phyloP scores from a whole-genome alignment of 495 filamentous ascomycete genomes.

The Lentithecium fluviatile region DNA sequence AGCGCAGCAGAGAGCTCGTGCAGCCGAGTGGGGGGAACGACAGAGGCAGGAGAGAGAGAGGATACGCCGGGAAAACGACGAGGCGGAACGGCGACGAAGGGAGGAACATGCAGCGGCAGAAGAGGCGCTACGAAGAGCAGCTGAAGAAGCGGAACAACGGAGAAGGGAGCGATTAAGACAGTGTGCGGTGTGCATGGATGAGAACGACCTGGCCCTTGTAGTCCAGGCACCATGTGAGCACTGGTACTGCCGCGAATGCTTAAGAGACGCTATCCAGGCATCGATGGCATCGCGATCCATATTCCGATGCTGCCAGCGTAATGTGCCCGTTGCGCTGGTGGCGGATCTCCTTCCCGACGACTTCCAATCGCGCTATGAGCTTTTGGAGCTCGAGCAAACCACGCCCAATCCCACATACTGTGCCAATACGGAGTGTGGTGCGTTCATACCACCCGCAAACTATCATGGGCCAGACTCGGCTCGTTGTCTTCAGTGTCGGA shows the following conservation, averaged over 20 bases:
- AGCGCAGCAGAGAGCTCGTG: not conserved
- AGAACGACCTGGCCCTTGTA: not conserved
- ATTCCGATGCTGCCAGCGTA: not conserved
- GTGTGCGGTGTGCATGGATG: not conserved
- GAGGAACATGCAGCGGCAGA: not conserved
- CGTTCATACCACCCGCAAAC: not conserved
- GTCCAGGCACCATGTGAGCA: not conserved
- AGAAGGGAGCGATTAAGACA: not conserved
- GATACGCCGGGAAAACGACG: not conserved
- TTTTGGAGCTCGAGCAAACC: not conserved
- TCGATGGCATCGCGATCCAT: not conserved
- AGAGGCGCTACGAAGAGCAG: not conserved
- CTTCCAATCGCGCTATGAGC: not conserved
- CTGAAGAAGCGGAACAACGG: not conserved
- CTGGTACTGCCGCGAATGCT: not conserved
- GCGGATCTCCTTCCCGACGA: not conserved
- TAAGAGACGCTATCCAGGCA: not conserved
- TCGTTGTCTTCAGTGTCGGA: not conserved
- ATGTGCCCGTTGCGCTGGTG: not conserved
- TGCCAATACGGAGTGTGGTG: not conserved
- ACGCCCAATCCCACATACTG: not conserved
- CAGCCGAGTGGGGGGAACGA: not conserved
- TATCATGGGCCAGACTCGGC: constrained; percentile 1
- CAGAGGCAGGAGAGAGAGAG: not conserved
- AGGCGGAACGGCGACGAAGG: not conserved